These are phyloP conservation scores for Usnea hakonensis DNA, from an alignment of 495 filamentous ascomycete genomes.

Conservation along the genomic window DNA sequence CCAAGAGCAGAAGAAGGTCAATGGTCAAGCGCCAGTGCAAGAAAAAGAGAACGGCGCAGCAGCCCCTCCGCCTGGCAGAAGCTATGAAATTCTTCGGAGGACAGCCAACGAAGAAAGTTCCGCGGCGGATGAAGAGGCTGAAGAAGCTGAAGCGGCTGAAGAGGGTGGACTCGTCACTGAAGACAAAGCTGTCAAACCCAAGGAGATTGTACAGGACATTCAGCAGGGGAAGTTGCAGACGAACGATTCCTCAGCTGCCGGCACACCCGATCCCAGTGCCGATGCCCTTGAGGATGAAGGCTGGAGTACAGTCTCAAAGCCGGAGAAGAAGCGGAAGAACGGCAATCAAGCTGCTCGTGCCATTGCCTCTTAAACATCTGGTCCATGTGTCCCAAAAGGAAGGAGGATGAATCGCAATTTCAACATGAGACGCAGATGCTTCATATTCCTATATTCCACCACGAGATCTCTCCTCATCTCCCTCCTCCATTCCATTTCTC, in stretches of 20 bases:
- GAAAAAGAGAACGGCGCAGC: constrained; percentile 38
- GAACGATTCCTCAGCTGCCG: constrained; percentile 36
- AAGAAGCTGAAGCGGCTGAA: constrained; percentile 28
- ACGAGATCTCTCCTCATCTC: constrained; percentile 9
- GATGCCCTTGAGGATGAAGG: constrained; percentile 56
- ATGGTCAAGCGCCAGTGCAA: constrained; percentile 22
- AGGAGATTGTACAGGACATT: constrained; percentile 35
- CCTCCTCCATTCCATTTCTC: not conserved
- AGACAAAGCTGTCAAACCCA: constrained; percentile 37
- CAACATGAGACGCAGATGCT: not conserved
- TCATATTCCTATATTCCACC: not conserved
- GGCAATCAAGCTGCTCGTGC: constrained; percentile 40
- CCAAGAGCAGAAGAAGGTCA: constrained; percentile 14
- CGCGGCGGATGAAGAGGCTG: constrained; percentile 23
- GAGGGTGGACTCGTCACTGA: constrained; percentile 29
- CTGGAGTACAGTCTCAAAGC: constrained; percentile 66
- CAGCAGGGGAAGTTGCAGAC: constrained; percentile 21
- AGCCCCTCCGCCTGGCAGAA: constrained; percentile 37
- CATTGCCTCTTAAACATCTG: constrained; percentile 35
- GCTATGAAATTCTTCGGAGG: constrained; percentile 49
- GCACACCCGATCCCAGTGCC: constrained; percentile 29
- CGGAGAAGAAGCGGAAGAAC: constrained; percentile 43
- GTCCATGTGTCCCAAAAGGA: not conserved
- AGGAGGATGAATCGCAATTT: not conserved
- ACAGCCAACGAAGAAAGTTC: constrained; percentile 40